Conservation (phyloP, 805 yeast species). For the Starmerella davenportii region DNA sequence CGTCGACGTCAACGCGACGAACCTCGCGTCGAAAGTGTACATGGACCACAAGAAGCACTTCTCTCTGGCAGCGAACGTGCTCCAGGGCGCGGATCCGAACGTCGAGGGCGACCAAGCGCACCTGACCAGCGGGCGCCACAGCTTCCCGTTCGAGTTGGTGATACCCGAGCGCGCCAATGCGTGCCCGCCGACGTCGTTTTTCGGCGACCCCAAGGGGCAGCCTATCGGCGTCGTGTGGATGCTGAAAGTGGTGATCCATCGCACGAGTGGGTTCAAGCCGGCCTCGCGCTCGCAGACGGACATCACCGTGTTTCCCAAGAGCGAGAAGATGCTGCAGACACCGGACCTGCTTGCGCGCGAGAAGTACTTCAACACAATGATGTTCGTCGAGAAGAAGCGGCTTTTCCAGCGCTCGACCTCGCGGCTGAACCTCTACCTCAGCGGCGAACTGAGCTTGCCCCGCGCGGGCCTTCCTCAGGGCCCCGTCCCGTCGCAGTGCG, state of each 20-base stretch:
- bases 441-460: constrained; percentile 1
- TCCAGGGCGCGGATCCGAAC: neutral
- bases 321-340: neutral
- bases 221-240: constrained; percentile 4
- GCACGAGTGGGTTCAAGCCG: constrained; percentile 2
- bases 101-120: neutral
- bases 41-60: constrained; percentile 2
- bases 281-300: neutral
- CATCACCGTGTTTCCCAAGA: neutral
- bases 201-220: neutral
- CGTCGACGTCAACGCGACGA: neutral
- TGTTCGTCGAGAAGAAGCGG: neutral
- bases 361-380: neutral
- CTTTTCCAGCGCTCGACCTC: neutral
- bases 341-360: neutral
- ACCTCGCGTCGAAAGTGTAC: neutral
- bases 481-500: neutral
- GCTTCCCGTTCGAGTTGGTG: constrained; percentile 1
- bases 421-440: neutral
- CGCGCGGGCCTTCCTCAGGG: constrained; percentile 3
- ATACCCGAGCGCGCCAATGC: constrained; percentile 1
- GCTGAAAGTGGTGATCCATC: constrained; percentile 2
- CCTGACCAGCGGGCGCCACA: neutral
- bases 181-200: constrained; percentile 3
- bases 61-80: neutral